Base-by-base conservation (phyloP, 2,329 filamentous ascomycete species). In the Colletotrichum sidae region DNA sequence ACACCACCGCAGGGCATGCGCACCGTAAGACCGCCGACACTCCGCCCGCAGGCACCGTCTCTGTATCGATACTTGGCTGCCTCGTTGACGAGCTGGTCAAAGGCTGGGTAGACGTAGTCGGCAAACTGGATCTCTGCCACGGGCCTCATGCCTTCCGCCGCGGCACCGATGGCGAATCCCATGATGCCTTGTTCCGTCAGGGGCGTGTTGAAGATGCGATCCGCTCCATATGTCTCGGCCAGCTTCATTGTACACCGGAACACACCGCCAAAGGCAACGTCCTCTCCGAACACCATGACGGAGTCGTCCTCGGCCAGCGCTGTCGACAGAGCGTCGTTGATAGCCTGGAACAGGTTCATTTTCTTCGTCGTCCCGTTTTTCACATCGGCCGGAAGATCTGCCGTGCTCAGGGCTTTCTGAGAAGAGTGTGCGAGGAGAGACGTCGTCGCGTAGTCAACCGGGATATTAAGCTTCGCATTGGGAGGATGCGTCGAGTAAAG, bases 41-140 rank as follows among this genome's bases (percentile, higher is more conserved):
- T 84, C 58, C 86, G 79, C 1, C 85, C 85, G 55, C 83, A 83
- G 15, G 73, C 68, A 0, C 88, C 88, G 54, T 91, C 90, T 53
- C 94, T 86, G 77, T 93, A 97, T 60, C 94, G 85, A 73, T 92
- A 91, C 79, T 97, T 97, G 67, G 93, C 92, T 0, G 92, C 94
- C 79, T 97, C 94, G 73, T 97, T 97, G 73, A 97, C 93, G 38
- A 97, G 86, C 81, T 97, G 94, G 74, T 97, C 94, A 72, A 97
- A 97, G 0, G 94, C 94, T 3, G 94, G 94, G 76, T 90, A 97
- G 59, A 97, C 90, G 76, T 97, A 97, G 76, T 97, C 94, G 65
- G 94, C 94, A 74, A 97, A 97, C 76, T 97, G 94, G 60, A 97
- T 94, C 81, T 99, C 96, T 0, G 95, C 95, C 33, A 98, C 88